Base-by-base conservation (phyloP, 2,329 filamentous ascomycete species). In the Dactylellina cionopaga region DNA sequence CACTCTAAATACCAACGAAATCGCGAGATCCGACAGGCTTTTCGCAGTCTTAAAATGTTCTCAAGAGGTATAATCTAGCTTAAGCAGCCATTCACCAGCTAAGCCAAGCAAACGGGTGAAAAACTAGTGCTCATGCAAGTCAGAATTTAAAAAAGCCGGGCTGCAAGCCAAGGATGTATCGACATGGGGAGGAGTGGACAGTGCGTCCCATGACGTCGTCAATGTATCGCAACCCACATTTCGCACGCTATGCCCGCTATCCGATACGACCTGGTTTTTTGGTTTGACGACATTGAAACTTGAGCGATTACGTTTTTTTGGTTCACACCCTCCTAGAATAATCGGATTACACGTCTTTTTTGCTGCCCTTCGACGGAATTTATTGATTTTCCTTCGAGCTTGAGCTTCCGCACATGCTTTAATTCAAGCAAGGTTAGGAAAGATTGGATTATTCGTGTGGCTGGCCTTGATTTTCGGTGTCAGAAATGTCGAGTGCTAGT, bases 161-260 rank as follows among this genome's bases (percentile, higher is more conserved):
- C 39, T 60, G 24, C 52, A 59, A 19, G 52, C 47, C 63, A 68
- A 47, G 46, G 47, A 19, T 44, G 25, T 5, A n/a, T n/a, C n/a
- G n/a, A n/a, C n/a, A n/a, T n/a, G n/a, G n/a, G n/a, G n/a, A n/a
- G n/a, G 10, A n/a, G 39, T 33, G 46, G 19, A 29, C 15, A 33
- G 25, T 33, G 19, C 37, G 47, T 55, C 47, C 24, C 29, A 66
- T 66, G 62, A 66, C 62, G 62, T 66, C 37, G 51, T 39, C 33
- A 46, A 49, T 37, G 39, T 35, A 15, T 49, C n/a, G 33, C 60
- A 19, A 11, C 27, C 15, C 27, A 27, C 25, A 10, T 59, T 29
- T 35, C 22, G 15, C 17, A 49, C 39, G 37, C 49, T 41, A 58
- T 35, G 43, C 29, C 62, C 51, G 62, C 54, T 58, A 60, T 52